A percentile compares a stretch with the other conserved stretches of the same genome.
Conservation (phyloP, 345 rosid genomes). For the Lumnitzera racemosa region DNA sequence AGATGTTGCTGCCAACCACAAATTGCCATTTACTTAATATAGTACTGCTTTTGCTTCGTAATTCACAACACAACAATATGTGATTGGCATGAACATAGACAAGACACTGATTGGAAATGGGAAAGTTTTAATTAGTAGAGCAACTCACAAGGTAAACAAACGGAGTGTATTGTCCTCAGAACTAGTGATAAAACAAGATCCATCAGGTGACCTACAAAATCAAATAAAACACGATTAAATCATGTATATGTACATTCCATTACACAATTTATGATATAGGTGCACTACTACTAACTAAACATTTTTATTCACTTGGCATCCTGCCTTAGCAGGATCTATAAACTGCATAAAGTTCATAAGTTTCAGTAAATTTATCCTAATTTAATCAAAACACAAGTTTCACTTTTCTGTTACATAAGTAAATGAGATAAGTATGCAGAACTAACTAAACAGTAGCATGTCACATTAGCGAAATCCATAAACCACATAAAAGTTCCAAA, state of each 20-base stretch:
- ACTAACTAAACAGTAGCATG: no score
- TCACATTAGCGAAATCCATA: no score
- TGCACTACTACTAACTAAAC: no score
- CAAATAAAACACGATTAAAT: slow-evolving; percentile 10
- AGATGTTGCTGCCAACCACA: no score
- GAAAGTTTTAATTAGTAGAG: not conserved
- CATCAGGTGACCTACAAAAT: slow-evolving; percentile 84
- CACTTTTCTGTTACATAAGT: no score
- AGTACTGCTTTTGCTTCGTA: not conserved
- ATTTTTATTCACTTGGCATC: no score
- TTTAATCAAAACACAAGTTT: not conserved
- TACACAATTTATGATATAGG: no score
- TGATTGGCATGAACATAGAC: not conserved
- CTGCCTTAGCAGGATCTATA: not conserved
- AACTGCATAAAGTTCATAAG: not conserved
- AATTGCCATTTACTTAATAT: no score
- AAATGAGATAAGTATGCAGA: no score
- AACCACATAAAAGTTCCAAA: no score
- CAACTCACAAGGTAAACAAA: slow-evolving; percentile 55
- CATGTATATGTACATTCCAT: not conserved
- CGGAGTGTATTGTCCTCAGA: slow-evolving; percentile 78
- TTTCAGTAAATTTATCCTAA: not conserved
- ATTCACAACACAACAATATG: not conserved
- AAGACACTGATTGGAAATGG: not conserved
- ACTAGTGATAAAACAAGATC: slow-evolving; percentile 73